Conservation (phyloP, 352 stramenopile species). For the Pythium biforme region DNA sequence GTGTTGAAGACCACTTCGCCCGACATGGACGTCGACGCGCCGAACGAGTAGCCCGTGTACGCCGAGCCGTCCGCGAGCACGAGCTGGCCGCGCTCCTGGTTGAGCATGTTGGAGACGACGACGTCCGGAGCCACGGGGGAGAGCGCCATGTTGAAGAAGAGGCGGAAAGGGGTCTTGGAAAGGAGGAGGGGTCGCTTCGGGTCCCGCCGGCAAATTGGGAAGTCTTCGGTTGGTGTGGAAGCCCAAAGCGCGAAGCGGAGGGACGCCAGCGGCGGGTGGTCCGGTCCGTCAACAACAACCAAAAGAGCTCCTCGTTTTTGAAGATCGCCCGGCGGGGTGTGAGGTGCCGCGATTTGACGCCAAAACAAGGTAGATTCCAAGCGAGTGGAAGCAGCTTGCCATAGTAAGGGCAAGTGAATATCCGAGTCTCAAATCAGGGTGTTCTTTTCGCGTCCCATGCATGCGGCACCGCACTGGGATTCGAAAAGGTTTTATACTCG, state of each 20-base stretch:
- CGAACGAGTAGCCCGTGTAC: slow-evolving; percentile 92
- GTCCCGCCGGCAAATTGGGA: slow-evolving; percentile 31
- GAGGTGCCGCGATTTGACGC: not conserved
- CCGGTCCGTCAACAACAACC: not conserved
- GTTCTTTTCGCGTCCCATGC: not conserved
- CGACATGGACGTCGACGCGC: slow-evolving; percentile 87
- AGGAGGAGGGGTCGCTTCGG: slow-evolving; percentile 31
- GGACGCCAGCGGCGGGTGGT: not conserved
- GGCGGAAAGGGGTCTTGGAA: slow-evolving; percentile 12
- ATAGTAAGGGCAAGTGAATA: slow-evolving; percentile 14
- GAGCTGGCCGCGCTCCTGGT: slow-evolving; percentile 53
- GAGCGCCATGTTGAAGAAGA: slow-evolving; percentile 34
- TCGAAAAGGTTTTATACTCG: slow-evolving; percentile 12
- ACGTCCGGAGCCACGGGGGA: slow-evolving; percentile 48
- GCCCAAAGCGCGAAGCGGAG: not conserved
- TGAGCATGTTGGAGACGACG: slow-evolving; percentile 38
- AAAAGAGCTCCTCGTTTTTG: slow-evolving; percentile 19
- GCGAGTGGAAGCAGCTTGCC: not conserved
- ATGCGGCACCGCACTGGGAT: slow-evolving; percentile 19
- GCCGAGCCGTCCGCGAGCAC: slow-evolving; percentile 85
- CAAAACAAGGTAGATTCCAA: slow-evolving; percentile 26
- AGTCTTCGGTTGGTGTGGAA: slow-evolving; percentile 15
- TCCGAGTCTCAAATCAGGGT: slow-evolving; percentile 22
- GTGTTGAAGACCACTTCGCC: slow-evolving; percentile 99
- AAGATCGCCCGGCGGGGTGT: slow-evolving; percentile 23